These are phyloP conservation scores for Penicillium capsulatum DNA, from an alignment of 2,329 filamentous ascomycete genomes.

Conservation along the genomic window DNA sequence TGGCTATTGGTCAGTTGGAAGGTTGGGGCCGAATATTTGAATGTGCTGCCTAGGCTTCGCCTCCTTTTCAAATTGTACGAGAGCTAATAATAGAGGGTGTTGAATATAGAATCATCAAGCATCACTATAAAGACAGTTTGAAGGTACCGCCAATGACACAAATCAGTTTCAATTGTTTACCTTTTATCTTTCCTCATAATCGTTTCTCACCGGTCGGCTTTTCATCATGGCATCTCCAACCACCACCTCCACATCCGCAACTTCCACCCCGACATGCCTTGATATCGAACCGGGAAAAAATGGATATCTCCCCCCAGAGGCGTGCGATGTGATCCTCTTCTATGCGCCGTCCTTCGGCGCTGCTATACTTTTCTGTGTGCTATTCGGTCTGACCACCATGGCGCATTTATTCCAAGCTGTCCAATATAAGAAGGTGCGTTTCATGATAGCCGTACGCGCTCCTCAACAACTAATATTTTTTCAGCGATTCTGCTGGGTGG, in stretches of 20 bases:
- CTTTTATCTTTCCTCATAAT: too few species aligned
- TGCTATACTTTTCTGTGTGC: constrained; percentile 30
- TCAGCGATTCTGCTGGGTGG: constrained; percentile 42
- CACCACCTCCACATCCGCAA: constrained; percentile 11
- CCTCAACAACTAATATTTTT: constrained; percentile 1
- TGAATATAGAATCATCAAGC: too few species aligned
- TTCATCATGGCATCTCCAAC: neutral
- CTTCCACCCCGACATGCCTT: constrained; percentile 19
- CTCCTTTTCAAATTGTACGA: too few species aligned
- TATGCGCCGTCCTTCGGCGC: constrained; percentile 32
- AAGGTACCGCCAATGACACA: too few species aligned
- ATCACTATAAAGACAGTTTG: too few species aligned
- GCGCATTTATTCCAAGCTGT: constrained; percentile 33
- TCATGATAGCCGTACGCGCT: too few species aligned
- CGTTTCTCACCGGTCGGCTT: too few species aligned
- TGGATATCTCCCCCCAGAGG: constrained; percentile 36
- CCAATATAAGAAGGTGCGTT: constrained; percentile 26
- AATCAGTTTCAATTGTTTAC: too few species aligned
- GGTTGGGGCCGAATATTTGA: too few species aligned
- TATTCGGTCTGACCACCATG: constrained; percentile 31
- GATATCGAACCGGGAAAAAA: constrained; percentile 31
- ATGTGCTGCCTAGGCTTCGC: too few species aligned
- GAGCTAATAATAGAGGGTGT: too few species aligned
- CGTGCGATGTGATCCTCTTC: constrained; percentile 33
- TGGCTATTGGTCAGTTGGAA: too few species aligned